Base-by-base conservation (phyloP, 768 basidiomycete genomes). In the Kwoniella bestiolae region DNA sequence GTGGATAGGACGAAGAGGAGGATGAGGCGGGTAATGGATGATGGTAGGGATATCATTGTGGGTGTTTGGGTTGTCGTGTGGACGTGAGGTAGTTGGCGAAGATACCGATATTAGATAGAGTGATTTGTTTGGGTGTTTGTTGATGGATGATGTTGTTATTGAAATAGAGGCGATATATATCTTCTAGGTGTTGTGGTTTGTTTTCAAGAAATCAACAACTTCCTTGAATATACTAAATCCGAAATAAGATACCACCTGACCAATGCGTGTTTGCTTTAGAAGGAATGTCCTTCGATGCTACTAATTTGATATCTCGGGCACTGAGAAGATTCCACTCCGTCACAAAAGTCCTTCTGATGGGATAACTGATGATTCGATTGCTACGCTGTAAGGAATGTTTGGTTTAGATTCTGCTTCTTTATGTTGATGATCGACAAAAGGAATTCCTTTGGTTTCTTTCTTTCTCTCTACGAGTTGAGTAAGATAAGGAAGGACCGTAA, bases 1-100 rank as follows among this genome's bases (percentile, higher is more conserved):
- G 71, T 50, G 28, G 65, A 66, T 56, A 79, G 59, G 45, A 74
- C 69, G 63, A 74, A 69, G 46, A 75, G 34, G 60, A 68, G 25
- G 41, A 69, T 56, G 29, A 72, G 52, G 5, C 63, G 62, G 7
- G 69, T 52, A 14, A 71, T 62, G 2, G 69, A 23, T 18, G 66
- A 66, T 32, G 70, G 70, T 34, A 76, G 25, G 45, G 46, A 45
- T 28, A 65, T 58, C 63, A 65, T 65, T 25, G 12, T 55, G 32
- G 5, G 18, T 23, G 18, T 34, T 8, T 11, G 50, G 8, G 16
- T 14, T 52, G 52, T 55, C 52, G 52, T 55, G 52, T 55, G 52
- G 52, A 55, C 52, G 52, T 55, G 34, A 55, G 26, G 11, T 55
- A 55, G 52, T 55, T 34, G 52, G 52, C 32, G 52, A 34, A 55